Percentiles rank a stretch among this genome's conserved stretches.
phyloP scores from a whole-genome alignment of 2,329 filamentous ascomycete species.

The Ciborinia camelliae region DNA sequence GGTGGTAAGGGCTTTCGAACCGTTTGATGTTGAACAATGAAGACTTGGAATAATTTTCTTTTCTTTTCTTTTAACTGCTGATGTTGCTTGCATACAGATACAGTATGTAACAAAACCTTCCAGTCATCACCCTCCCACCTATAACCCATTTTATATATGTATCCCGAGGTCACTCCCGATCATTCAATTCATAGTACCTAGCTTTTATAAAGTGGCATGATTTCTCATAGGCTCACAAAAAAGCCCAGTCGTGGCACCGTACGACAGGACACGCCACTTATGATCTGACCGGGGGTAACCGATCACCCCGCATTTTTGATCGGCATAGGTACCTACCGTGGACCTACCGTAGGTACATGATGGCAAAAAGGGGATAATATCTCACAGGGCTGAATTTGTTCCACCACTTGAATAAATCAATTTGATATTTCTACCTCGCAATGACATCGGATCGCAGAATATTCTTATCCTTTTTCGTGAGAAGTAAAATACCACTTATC shows the following conservation, averaged over 20 bases:
- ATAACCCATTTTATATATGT: background rate
- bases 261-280: conserved; percentile 15
- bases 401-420: background rate
- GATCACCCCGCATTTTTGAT: conserved; percentile 6
- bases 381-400: background rate
- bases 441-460: background rate
- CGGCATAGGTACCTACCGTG: too few relatives aligned
- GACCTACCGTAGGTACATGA: too few relatives aligned
- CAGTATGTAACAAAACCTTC: background rate
- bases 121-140: accelerated
- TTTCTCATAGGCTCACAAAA: background rate
- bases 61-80: too few relatives aligned
- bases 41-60: background rate
- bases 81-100: background rate
- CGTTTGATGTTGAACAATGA: background rate
- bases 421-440: background rate
- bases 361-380: background rate
- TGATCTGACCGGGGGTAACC: conserved; percentile 3
- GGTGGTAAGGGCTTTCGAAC: background rate
- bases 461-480: background rate
- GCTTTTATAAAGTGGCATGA: background rate
- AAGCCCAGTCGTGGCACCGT: background rate
- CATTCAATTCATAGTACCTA: background rate
- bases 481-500: background rate
- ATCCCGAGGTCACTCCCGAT: background rate